Evolutionary conservation across 2,329 filamentous ascomycete species (phyloP).

Genomic region (Pyrenophora tritici-repentis): DNA sequence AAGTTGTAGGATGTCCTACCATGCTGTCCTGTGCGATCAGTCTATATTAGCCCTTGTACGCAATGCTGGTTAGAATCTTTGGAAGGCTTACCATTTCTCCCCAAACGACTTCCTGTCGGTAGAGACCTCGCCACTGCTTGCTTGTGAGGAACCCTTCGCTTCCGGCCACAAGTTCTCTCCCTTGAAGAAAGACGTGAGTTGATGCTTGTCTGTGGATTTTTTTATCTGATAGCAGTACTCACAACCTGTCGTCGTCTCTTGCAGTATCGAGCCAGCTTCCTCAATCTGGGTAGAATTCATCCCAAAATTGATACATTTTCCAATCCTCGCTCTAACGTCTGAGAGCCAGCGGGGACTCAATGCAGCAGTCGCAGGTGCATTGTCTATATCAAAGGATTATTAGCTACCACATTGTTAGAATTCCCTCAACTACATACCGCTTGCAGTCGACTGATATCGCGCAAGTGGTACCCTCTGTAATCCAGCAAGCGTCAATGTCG

Average conservation of each 20-base stretch:
- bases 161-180: slow-evolving; percentile 71
- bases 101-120: slow-evolving; percentile 73
- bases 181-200: neutral
- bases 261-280: slow-evolving; percentile 64
- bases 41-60: slow-evolving; percentile 32
- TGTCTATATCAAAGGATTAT: neutral
- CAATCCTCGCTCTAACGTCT: slow-evolving; percentile 68
- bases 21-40: slow-evolving; percentile 54
- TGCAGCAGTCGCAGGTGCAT: slow-evolving; percentile 9
- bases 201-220: neutral
- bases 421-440: slow-evolving; percentile 3
- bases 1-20: slow-evolving; percentile 50
- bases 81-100: slow-evolving; percentile 73
- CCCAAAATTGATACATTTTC: slow-evolving; percentile 77
- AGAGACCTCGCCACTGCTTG: slow-evolving; percentile 65
- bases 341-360: slow-evolving; percentile 68
- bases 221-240: neutral
- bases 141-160: slow-evolving; percentile 76
- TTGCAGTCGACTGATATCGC: slow-evolving; percentile 11
- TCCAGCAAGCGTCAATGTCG: neutral
- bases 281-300: slow-evolving; percentile 62
- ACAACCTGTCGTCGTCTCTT: slow-evolving; percentile 67
- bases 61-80: too few species aligned
- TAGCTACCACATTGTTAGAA: too few species aligned
- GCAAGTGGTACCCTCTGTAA: neutral